A percentile compares a stretch with the other conserved stretches of the same genome.
Evolutionary conservation across 2,329 filamentous ascomycete genomes (phyloP).

Genomic region (Thielaviopsis populi): DNA sequence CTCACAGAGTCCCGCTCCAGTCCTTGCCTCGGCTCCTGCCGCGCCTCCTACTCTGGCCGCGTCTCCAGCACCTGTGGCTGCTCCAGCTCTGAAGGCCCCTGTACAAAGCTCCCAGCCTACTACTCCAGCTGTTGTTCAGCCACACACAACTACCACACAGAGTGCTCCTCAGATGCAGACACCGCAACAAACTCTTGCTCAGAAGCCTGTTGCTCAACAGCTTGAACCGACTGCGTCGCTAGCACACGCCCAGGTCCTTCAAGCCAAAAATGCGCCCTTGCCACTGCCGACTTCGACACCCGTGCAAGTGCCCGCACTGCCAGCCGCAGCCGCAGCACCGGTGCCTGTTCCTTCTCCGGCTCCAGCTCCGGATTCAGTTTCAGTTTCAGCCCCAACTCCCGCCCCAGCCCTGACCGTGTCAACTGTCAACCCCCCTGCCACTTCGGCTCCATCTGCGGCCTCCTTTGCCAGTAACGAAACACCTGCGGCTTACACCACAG

Average conservation of each 20-base stretch:
- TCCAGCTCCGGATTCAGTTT: background rate
- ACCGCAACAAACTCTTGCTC: background rate
- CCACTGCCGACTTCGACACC: background rate
- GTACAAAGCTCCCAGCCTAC: background rate
- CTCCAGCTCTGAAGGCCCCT: background rate
- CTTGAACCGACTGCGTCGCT: background rate
- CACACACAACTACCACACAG: background rate
- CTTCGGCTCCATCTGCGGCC: background rate
- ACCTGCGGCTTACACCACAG: constrained; percentile 6
- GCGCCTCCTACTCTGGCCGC: background rate
- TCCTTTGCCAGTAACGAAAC: background rate
- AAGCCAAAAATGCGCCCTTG: background rate
- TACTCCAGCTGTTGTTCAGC: background rate
- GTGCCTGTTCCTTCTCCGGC: background rate
- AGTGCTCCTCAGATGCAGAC: background rate
- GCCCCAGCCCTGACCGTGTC: background rate
- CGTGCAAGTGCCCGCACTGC: background rate
- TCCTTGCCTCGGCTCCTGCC: background rate
- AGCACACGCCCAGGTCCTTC: background rate
- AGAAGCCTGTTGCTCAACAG: background rate
- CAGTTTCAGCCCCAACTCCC: background rate
- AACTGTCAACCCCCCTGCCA: background rate
- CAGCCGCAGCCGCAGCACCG: background rate
- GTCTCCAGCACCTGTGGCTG: background rate
- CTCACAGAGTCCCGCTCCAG: background rate